Percentiles rank a stretch among this genome's conserved stretches.
These are phyloP conservation scores for Cladophialophora yegresii DNA, from an alignment of 2,329 filamentous ascomycete genomes.

Conservation along the genomic window DNA sequence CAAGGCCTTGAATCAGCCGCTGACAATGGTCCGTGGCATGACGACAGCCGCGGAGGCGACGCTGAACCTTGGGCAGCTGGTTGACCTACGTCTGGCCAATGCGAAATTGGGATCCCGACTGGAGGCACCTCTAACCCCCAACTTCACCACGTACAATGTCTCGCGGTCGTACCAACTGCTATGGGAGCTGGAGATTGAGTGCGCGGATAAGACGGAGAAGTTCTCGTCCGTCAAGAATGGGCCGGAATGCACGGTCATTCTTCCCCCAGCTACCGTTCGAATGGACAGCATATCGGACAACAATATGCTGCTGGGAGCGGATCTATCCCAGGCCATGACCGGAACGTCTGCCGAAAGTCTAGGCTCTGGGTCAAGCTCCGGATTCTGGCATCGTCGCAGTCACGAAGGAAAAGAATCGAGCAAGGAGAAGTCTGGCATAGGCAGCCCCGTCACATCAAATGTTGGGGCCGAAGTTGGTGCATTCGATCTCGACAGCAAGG, in stretches of 20 bases:
- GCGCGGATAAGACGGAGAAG: conserved; percentile 29
- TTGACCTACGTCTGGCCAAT: conserved; percentile 24
- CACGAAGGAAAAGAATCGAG: conserved; percentile 4
- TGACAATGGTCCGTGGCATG: conserved; percentile 8
- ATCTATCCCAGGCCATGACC: conserved; percentile 7
- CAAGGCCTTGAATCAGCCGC: conserved; percentile 9
- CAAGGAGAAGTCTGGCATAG: conserved; percentile 20
- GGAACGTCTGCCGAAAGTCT: conserved; percentile 8
- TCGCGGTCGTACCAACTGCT: conserved; percentile 28
- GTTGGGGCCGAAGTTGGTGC: not conserved
- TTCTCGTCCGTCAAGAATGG: conserved; percentile 18
- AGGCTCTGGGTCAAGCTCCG: conserved; percentile 15
- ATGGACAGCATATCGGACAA: conserved; percentile 4
- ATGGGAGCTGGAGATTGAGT: conserved; percentile 33
- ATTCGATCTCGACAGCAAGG: not conserved
- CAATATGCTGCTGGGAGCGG: conserved; percentile 1
- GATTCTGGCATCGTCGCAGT: conserved; percentile 17
- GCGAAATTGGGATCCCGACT: conserved; percentile 28
- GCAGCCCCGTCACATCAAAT: not conserved
- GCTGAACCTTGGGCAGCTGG: conserved; percentile 24
- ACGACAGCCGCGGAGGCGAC: conserved; percentile 5
- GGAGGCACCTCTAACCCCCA: conserved; percentile 32
- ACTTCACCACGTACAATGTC: conserved; percentile 32
- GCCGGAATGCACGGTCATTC: conserved; percentile 18
- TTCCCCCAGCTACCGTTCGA: conserved; percentile 18